Percentiles rank a stretch among this genome's conserved stretches.
These are phyloP conservation scores for Brasilioporus rufonigricans DNA, from an alignment of 768 basidiomycete species.

Conservation along the genomic window DNA sequence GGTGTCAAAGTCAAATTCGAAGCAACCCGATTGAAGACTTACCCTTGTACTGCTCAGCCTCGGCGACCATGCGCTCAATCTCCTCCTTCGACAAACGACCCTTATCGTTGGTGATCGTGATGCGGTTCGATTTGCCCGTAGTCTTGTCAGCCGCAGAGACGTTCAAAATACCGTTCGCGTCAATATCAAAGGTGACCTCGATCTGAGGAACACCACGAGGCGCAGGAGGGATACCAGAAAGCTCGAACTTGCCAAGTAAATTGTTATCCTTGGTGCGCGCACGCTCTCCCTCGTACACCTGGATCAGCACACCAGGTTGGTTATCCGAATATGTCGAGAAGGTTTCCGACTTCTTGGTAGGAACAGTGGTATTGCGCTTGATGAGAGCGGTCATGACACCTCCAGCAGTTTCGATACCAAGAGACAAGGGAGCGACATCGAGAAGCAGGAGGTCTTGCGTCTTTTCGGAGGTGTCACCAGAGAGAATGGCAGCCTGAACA, in stretches of 20 bases:
- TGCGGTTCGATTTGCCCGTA: constrained; percentile 92
- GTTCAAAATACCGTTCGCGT: constrained; percentile 95
- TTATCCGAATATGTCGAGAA: constrained; percentile 99
- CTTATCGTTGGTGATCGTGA: constrained; percentile 96
- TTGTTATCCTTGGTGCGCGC: constrained; percentile 99
- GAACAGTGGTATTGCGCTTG: constrained; percentile 98
- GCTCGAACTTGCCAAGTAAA: constrained; percentile 96
- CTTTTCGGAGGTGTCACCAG: constrained; percentile 97
- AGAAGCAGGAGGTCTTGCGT: constrained; percentile 95
- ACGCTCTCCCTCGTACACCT: constrained; percentile 98
- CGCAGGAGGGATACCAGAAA: constrained; percentile 93
- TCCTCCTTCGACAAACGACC: constrained; percentile 96
- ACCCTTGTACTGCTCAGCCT: constrained; percentile 92
- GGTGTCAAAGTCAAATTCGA: constrained; percentile 10
- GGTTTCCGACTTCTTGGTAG: constrained; percentile 97
- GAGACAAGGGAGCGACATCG: constrained; percentile 87
- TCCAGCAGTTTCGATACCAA: constrained; percentile 97
- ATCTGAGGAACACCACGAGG: constrained; percentile 98
- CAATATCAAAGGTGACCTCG: constrained; percentile 97
- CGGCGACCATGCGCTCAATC: constrained; percentile 95
- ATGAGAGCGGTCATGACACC: constrained; percentile 99
- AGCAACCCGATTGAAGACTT: constrained; percentile 20
- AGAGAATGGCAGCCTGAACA: constrained; percentile 96
- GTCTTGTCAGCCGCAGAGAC: constrained; percentile 96
- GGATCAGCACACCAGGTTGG: constrained; percentile 97